Conservation (phyloP, 352 stramenopile genomes). For the Bremia lactucae region DNA sequence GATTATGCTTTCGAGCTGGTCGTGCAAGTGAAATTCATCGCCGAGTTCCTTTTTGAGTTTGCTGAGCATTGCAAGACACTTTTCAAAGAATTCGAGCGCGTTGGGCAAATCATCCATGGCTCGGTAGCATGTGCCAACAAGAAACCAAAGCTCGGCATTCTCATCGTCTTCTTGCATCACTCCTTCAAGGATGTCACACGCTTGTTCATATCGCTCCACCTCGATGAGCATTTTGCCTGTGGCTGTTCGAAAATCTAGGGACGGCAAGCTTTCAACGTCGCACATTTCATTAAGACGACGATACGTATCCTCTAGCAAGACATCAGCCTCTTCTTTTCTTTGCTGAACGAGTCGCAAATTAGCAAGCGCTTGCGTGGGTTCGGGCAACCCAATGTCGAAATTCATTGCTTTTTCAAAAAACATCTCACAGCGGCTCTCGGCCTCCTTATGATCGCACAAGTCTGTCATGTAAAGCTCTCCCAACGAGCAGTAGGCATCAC, state of each 20-base stretch:
- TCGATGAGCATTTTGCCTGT: slow-evolving; percentile 83
- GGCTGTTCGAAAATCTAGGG: slow-evolving; percentile 76
- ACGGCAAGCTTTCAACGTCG: slow-evolving; percentile 61
- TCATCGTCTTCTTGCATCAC: slow-evolving; percentile 87
- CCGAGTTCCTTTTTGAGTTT: slow-evolving; percentile 71
- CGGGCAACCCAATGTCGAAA: slow-evolving; percentile 83
- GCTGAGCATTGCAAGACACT: slow-evolving; percentile 62
- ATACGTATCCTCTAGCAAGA: slow-evolving; percentile 88
- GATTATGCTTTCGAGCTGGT: slow-evolving; percentile 70
- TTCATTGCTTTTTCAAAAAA: slow-evolving; percentile 86
- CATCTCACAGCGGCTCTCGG: slow-evolving; percentile 87
- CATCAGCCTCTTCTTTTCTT: slow-evolving; percentile 80
- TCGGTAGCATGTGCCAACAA: slow-evolving; percentile 81
- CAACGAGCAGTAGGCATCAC: slow-evolving; percentile 89
- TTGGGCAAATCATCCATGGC: slow-evolving; percentile 73
- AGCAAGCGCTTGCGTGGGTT: slow-evolving; percentile 91
- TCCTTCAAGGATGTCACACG: slow-evolving; percentile 70
- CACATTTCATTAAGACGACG: slow-evolving; percentile 76
- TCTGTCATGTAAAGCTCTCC: slow-evolving; percentile 97
- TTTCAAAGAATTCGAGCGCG: slow-evolving; percentile 81
- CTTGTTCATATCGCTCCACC: slow-evolving; percentile 74
- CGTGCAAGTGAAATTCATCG: slow-evolving; percentile 61
- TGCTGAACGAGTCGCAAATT: slow-evolving; percentile 92
- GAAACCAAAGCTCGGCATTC: slow-evolving; percentile 85
- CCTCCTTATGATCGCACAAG: slow-evolving; percentile 88